phyloP scores from a whole-genome alignment of 768 basidiomycete species.

The Dacryopinax spathularia region DNA sequence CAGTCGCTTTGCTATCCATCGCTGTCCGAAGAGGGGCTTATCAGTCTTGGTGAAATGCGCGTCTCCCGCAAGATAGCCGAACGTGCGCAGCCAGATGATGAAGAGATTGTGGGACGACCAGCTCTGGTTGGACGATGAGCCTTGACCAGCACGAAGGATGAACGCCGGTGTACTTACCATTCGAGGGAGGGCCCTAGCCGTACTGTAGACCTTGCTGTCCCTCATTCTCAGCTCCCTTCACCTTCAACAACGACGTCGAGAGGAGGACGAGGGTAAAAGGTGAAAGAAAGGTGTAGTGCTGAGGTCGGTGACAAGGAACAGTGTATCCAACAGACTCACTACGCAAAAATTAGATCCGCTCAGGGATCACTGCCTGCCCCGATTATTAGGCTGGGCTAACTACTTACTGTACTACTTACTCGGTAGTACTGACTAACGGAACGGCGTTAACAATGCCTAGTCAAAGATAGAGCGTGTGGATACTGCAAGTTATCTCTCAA shows the following conservation, averaged over 20 bases:
- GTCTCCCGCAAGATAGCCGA: conserved; percentile 32
- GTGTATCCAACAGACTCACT: too few relatives aligned
- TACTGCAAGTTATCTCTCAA: too few relatives aligned
- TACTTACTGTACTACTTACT: too few relatives aligned
- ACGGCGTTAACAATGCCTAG: too few relatives aligned
- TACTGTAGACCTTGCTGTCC: conserved; percentile 33
- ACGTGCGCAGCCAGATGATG: conserved; percentile 72
- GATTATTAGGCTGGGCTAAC: too few relatives aligned
- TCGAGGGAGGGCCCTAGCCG: conserved; percentile 51
- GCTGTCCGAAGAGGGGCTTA: conserved; percentile 72
- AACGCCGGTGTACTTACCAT: conserved; percentile 39
- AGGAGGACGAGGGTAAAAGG: neutral
- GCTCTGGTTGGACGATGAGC: conserved; percentile 36
- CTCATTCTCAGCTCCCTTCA: conserved; percentile 27
- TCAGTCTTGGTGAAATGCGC: conserved; percentile 44
- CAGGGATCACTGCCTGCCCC: too few relatives aligned
- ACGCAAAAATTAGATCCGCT: too few relatives aligned
- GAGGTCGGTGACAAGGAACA: too few relatives aligned
- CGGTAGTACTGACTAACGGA: too few relatives aligned
- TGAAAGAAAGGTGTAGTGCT: neutral
- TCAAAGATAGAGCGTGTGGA: too few relatives aligned
- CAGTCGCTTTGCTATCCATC: conserved; percentile 75
- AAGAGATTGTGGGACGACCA: conserved; percentile 82
- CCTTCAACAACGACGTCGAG: neutral
- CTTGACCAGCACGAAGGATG: neutral